phyloP scores from a whole-genome alignment of 2,329 filamentous ascomycete species.

The Knufia fluminis region DNA sequence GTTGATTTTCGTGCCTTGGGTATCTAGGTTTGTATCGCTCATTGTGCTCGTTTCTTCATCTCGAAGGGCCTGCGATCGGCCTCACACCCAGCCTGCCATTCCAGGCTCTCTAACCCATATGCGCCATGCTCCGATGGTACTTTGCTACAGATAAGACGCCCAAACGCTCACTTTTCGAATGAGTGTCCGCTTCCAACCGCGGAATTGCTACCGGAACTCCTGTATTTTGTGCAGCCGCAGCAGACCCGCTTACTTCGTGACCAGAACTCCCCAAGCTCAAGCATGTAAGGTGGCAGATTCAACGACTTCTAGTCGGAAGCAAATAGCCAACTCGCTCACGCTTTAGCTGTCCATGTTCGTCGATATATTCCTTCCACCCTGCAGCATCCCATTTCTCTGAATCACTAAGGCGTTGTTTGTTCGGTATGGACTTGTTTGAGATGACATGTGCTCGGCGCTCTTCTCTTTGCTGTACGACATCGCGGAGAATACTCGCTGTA shows the following conservation, averaged over 20 bases:
- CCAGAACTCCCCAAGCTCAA: neutral
- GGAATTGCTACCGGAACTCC: neutral
- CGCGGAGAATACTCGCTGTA: conserved; percentile 14
- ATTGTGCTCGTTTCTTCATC: neutral
- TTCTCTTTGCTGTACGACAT: conserved; percentile 19
- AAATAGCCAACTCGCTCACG: conserved; percentile 21
- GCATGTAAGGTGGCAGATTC: neutral
- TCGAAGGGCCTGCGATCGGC: neutral
- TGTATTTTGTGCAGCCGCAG: neutral
- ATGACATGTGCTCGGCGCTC: conserved; percentile 15
- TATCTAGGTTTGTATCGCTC: conserved; percentile 1
- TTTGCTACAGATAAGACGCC: neutral
- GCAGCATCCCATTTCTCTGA: conserved; percentile 19
- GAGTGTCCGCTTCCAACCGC: neutral
- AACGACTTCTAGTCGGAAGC: conserved; percentile 9
- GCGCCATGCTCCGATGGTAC: neutral
- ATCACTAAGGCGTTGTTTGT: conserved; percentile 17
- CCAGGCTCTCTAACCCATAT: neutral
- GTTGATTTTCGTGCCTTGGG: neutral
- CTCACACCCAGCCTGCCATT: neutral
- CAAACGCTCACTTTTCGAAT: conserved; percentile 11
- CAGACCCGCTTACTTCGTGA: neutral
- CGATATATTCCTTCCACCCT: conserved; percentile 16
- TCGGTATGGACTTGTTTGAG: conserved; percentile 11
- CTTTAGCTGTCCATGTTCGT: conserved; percentile 10